phyloP scores from a whole-genome alignment of 352 stramenopile species.

The Phytophthora idaei region DNA sequence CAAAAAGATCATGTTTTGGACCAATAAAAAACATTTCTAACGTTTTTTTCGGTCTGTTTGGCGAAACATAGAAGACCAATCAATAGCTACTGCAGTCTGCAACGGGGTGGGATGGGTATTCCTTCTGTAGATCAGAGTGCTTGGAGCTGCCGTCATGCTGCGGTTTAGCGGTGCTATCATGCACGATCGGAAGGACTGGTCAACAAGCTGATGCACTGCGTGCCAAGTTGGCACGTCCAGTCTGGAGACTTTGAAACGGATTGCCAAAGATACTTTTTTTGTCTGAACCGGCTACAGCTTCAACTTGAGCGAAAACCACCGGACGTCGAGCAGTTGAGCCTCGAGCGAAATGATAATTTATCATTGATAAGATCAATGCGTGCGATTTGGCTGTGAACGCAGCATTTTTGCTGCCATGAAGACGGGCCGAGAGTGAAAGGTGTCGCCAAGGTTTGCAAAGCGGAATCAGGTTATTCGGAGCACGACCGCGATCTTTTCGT shows the following conservation, averaged over 20 bases:
- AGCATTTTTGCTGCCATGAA: slow-evolving; percentile 4
- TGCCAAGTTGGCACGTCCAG: background rate
- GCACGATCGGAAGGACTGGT: background rate
- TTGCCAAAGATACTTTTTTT: slow-evolving; percentile 22
- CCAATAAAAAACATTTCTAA: too few species aligned
- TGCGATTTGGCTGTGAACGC: background rate
- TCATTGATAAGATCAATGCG: slow-evolving; percentile 1
- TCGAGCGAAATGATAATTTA: background rate
- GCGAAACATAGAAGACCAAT: too few species aligned
- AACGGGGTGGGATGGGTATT: background rate
- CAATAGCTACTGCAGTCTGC: background rate
- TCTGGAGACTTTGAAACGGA: slow-evolving; percentile 18
- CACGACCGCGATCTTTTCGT: slow-evolving; percentile 15
- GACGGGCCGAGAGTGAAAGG: slow-evolving; percentile 18
- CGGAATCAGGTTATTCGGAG: slow-evolving; percentile 39
- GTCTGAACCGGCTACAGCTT: slow-evolving; percentile 36
- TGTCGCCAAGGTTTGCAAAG: slow-evolving; percentile 10
- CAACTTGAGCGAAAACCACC: slow-evolving; percentile 26
- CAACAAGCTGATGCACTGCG: background rate
- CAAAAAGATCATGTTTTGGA: too few species aligned
- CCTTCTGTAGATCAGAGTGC: background rate
- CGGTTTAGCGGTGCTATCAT: background rate
- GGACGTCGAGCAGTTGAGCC: background rate
- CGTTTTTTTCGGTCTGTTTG: too few species aligned
- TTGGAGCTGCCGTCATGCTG: background rate